Base-by-base conservation (phyloP, 768 basidiomycete genomes). In the Tricholoma saponaceum region DNA sequence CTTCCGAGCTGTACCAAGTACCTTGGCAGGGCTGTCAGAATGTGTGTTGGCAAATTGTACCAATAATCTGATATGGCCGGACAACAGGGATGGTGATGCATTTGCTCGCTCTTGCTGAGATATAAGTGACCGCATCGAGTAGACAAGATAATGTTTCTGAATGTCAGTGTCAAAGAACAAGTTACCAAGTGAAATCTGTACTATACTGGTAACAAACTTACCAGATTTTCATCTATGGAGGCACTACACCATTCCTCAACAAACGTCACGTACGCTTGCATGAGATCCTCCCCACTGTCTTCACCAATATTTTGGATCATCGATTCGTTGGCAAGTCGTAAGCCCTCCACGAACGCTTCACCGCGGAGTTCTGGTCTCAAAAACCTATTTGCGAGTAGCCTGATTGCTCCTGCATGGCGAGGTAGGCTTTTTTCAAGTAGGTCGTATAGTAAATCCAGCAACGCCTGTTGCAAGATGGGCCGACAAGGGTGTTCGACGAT, bases 71-170 rank as follows among this genome's bases (percentile, higher is more conserved):
- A 74, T 64, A 60, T 74, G 73, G 41, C 62, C 61, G 16, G 69
- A 63, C 57, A 74, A 57, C 59, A 76, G 58, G 53, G 70, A 64
- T 64, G 68, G 66, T 51, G 72, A 71, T 28, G 35, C 57, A 23
- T 57, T 58, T 41, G 53, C 57, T 26, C 57, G 55, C 62, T n/a
- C 57, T 44, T 55, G 51, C 12, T 30, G 55, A 53, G 65, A 64
- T 39, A 75, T 70, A 37, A 78, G 58, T 39, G 68, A 66, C 41
- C 74, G 72, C 58, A 85, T 64, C 44, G 76, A 79, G 41, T 68
- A 67, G 57, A 78, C 68, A 37, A 89, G 72, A 69, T 86, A 91
- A 54, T 67, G 60, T 72, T 79, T 82, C 87, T 87, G 67, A 46
- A 37, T 73, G 55, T 80, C 81, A 46, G 75, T 69, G 52, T 57